Evolutionary conservation across 139 green algal genomes (phyloP).

Genomic region (Chlorella sp.): DNA sequence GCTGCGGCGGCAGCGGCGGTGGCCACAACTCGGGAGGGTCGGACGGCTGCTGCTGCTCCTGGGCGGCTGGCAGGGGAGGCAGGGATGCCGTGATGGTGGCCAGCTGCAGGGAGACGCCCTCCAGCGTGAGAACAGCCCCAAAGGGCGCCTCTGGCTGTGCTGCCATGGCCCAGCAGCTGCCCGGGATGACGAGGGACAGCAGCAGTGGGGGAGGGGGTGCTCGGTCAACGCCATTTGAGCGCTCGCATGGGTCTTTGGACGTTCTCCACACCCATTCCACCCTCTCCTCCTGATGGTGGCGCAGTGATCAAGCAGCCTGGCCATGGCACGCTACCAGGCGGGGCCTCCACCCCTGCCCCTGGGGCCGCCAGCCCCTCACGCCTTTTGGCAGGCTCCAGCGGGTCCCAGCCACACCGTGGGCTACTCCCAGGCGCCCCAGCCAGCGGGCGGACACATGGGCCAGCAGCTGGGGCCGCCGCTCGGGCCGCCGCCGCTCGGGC

Average conservation of each 20-base stretch:
- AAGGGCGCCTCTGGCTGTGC: not conserved
- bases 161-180: too few species aligned
- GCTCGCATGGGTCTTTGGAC: too few species aligned
- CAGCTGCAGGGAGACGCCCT: conserved; percentile 2
- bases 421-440: too few species aligned
- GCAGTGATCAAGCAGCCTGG: too few species aligned
- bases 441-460: too few species aligned
- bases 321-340: too few species aligned
- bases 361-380: not conserved
- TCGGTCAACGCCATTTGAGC: too few species aligned
- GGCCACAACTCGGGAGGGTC: not conserved
- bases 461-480: not conserved
- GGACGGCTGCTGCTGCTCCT: not conserved
- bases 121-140: not conserved
- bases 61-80: not conserved
- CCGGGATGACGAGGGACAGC: too few species aligned
- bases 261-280: too few species aligned
- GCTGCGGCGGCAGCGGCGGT: not conserved
- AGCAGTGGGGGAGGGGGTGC: too few species aligned
- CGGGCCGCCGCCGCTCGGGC: not conserved
- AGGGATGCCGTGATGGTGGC: conserved; percentile 5
- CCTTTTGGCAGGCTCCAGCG: not conserved
- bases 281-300: too few species aligned
- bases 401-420: not conserved
- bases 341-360: not conserved